A percentile compares a stretch with the other conserved stretches of the same genome.
phyloP scores from a whole-genome alignment of 2,329 filamentous ascomycete genomes.

The Diplodia sapinea region DNA sequence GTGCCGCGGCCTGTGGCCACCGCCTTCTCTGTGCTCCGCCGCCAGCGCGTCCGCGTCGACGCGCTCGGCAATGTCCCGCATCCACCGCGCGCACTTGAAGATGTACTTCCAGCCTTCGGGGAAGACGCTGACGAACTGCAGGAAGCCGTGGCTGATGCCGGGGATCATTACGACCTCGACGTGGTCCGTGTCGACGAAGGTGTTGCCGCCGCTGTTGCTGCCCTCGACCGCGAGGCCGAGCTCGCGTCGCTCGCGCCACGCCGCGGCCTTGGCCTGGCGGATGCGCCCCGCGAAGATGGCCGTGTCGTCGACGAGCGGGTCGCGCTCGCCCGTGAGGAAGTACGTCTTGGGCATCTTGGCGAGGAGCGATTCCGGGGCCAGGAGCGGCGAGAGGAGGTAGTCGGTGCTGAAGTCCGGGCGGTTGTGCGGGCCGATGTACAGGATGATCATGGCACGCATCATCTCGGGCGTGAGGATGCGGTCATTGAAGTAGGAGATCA shows the following conservation, averaged over 20 bases:
- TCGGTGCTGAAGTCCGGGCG: constrained; percentile 91
- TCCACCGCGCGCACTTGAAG: constrained; percentile 78
- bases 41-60: constrained; percentile 45
- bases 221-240: constrained; percentile 57
- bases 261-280: constrained; percentile 73
- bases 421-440: constrained; percentile 93
- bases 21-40: constrained; percentile 5
- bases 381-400: constrained; percentile 85
- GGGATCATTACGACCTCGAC: constrained; percentile 86
- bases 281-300: constrained; percentile 92
- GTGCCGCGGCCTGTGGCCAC: constrained; percentile 43
- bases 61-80: constrained; percentile 73
- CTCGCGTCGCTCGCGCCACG: constrained; percentile 62
- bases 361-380: constrained; percentile 84
- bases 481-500: constrained; percentile 98
- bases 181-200: constrained; percentile 74
- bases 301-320: constrained; percentile 94
- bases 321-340: constrained; percentile 91
- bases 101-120: constrained; percentile 91
- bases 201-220: constrained; percentile 48
- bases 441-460: constrained; percentile 98
- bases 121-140: constrained; percentile 88
- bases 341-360: constrained; percentile 92
- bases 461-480: constrained; percentile 93
- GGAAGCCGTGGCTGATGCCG: constrained; percentile 89